Base-by-base conservation (phyloP, 2,329 filamentous ascomycete species). In the Sclerotinia glacialis region DNA sequence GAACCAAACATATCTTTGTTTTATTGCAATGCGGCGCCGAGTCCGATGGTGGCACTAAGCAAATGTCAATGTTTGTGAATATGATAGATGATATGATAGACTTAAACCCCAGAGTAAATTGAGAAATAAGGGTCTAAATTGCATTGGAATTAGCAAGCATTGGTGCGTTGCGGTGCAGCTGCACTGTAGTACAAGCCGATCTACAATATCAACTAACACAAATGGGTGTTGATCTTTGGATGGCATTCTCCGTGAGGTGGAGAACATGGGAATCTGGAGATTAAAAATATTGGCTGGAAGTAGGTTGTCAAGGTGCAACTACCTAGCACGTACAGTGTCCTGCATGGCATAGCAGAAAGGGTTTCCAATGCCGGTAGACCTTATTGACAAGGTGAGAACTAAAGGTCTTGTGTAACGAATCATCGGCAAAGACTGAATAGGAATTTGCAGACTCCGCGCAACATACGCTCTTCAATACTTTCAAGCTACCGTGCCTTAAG, bases 1-100 rank as follows among this genome's bases (percentile, higher is more conserved):
- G 44, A 61, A 37, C 44, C 21, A 21, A 61, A 49, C 58, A 26
- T 49, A 37, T 49, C n/a, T 61, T 61, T 21, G n/a, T 47, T 59
- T 3, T 12, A 23, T 18, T 21, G 12, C 23, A 50, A 61, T 37
- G 44, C 31, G 12, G 21, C 44, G n/a, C 34, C 58, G 58, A 61
- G 58, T 61, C 58, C 44, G 12, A 59, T 59, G 26, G 18, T n/a
- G 3, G 12, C 44, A 34, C 6, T 49, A 26, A 61, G 31, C 28
- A 49, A 49, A n/a, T n/a, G n/a, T n/a, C n/a, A 14, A 23, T 2
- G 8, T 21, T 23, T 50, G 28, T 23, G 5, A 61, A 26, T 61
- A 49, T 47, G 58, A 61, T 21, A 61, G 31, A 37, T 26, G 44
- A 49, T 60, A 21, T 60, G 44, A 60, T 37, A 34, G 16, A 49